Evolutionary conservation across 257 asterid genomes (phyloP), one percentile per base, ranked within the genome.

Genomic region (Galeopsis tetrahit): DNA sequence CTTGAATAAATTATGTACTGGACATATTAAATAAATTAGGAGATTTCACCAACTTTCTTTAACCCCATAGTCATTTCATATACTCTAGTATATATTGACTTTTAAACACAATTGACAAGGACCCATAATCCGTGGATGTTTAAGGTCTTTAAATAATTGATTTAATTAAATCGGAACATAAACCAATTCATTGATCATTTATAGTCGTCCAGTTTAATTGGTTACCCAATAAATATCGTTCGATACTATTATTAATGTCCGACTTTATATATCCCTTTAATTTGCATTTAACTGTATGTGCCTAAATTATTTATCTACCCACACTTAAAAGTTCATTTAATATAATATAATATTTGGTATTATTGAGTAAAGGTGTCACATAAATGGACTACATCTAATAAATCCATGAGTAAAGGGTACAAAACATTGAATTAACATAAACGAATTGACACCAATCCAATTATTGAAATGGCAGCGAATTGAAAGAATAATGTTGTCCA

Each of bases 371-470:
- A 77, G 61, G 35, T 66, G 65, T 71, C 53, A 49, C 69, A 21
- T 40, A 33, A 43, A 34, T 71, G 80, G 78, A 75, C 36, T 59
- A 66, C 72, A 61, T 6, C 56, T 75, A 63, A 79, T 70, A 51
- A 53, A 60, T 46, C 67, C 76, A 52, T 44, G 49, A 55, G 64
- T 62, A 51, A 38, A 76, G 52, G 67, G 67, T 55, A 14, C 17
- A 6, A 9, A 46, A 42, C 33, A 68, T 28, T 68, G 40, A 76
- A 7, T 15, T 56, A n/a, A 65, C 74, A 51, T 53, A 58, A 57
- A 49, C 60, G 28, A 21, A 21, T 33, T 42, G 51, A 17, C 43
- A 15, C 36, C 63, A 56, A 60, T 62, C 70, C 36, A 53, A 53
- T 9, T 66, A 60, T 63, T 49, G 36, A 60, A 42, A 42, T 56